Conservation (phyloP, 225 moss, liverwort and hornwort genomes). For the Pseudisothecium myosuroides region DNA sequence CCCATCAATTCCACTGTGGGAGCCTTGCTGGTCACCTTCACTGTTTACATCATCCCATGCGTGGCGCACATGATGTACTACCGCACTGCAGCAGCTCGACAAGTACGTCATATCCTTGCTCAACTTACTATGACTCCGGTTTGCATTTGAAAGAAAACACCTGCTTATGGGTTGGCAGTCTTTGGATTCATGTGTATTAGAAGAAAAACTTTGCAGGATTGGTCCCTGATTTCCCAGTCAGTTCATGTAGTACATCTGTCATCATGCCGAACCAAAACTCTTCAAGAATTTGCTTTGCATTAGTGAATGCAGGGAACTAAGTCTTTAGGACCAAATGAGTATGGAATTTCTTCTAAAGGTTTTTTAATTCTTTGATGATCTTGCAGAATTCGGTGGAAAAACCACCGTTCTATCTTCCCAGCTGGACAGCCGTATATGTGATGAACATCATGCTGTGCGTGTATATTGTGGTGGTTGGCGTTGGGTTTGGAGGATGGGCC, state of each 20-base stretch:
- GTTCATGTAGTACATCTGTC: not conserved
- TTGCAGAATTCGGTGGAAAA: not conserved
- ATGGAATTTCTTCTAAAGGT: not conserved
- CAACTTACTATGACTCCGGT: not conserved
- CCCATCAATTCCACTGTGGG: slow-evolving; percentile 13
- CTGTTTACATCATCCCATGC: slow-evolving; percentile 31
- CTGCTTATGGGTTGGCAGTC: not conserved
- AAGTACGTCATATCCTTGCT: not conserved
- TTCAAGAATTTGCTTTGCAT: not conserved
- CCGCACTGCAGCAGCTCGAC: not conserved
- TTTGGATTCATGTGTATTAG: not conserved
- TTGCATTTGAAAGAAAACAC: not conserved
- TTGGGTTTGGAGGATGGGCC: slow-evolving; percentile 26
- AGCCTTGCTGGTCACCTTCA: slow-evolving; percentile 31
- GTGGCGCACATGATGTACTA: slow-evolving; percentile 16
- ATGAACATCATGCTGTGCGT: slow-evolving; percentile 1
- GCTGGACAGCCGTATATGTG: slow-evolving; percentile 1
- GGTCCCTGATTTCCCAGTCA: too few relatives aligned
- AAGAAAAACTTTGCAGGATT: not conserved
- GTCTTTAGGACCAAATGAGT: not conserved
- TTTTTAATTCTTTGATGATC: not conserved
- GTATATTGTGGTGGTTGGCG: slow-evolving; percentile 11
- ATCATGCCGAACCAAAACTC: not conserved
- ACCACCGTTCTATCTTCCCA: slow-evolving; percentile 8
- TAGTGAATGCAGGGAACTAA: not conserved